These are phyloP conservation scores for Didymella keratinophila DNA, from an alignment of 2,329 filamentous ascomycete species.

Conservation along the genomic window DNA sequence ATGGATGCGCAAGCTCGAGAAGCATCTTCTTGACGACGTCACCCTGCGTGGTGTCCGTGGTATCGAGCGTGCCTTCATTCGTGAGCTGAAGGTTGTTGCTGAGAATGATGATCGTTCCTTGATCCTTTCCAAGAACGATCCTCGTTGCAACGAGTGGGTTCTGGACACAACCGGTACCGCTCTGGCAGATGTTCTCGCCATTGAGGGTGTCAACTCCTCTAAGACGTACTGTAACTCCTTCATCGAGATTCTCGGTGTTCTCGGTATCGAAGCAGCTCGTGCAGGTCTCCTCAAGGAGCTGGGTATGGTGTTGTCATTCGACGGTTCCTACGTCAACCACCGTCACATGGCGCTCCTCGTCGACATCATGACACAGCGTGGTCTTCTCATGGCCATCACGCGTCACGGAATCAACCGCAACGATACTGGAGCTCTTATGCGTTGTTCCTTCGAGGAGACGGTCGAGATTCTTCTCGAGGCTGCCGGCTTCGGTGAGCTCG, in stretches of 20 bases:
- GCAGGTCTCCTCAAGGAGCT: slow-evolving; percentile 86
- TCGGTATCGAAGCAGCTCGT: slow-evolving; percentile 94
- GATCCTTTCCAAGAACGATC: slow-evolving; percentile 75
- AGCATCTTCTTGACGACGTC: slow-evolving; percentile 88
- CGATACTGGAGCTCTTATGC: slow-evolving; percentile 97
- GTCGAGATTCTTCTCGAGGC: slow-evolving; percentile 98
- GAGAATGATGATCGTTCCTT: slow-evolving; percentile 80
- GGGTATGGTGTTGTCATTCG: slow-evolving; percentile 92
- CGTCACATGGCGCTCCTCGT: slow-evolving; percentile 94
- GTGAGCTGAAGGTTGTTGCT: slow-evolving; percentile 52
- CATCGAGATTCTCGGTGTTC: slow-evolving; percentile 91
- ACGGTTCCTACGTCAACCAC: slow-evolving; percentile 99
- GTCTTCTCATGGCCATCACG: slow-evolving; percentile 93
- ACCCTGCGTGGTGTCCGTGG: slow-evolving; percentile 90
- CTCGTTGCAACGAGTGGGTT: slow-evolving; percentile 88
- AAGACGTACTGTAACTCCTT: slow-evolving; percentile 96
- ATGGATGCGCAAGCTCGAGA: slow-evolving; percentile 86
- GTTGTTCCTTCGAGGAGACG: slow-evolving; percentile 99
- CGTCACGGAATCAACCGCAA: slow-evolving; percentile 98
- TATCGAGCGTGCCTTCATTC: slow-evolving; percentile 92
- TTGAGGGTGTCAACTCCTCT: slow-evolving; percentile 85
- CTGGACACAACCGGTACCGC: slow-evolving; percentile 93
- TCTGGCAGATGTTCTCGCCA: slow-evolving; percentile 80
- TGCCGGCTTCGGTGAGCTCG: slow-evolving; percentile 90
- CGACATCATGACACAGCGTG: slow-evolving; percentile 97